phyloP scores from a whole-genome alignment of 257 asterid genomes.

The Striga asiatica region DNA sequence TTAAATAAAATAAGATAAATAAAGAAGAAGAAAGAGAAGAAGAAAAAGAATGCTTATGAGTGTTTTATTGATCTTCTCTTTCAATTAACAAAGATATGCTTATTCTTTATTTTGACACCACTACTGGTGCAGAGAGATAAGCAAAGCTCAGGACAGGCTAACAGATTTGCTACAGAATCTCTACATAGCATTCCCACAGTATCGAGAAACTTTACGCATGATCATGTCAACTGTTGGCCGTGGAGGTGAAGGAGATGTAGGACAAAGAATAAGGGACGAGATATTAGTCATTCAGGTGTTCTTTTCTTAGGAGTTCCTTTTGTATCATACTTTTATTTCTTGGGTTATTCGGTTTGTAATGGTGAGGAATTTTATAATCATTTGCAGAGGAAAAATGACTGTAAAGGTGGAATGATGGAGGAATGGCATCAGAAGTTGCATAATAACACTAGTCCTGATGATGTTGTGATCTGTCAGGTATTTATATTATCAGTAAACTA shows the following conservation, averaged over 20 bases:
- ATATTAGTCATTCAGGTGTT: conserved; percentile 88
- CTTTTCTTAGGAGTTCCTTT: conserved; percentile 1
- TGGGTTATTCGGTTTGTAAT: conserved; percentile 6
- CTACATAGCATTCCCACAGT: conserved; percentile 48
- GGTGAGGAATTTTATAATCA: conserved; percentile 10
- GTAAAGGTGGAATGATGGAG: conserved; percentile 99
- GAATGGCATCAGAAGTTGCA: conserved; percentile 99
- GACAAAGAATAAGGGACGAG: conserved; percentile 97
- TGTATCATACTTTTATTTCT: neutral
- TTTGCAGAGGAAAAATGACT: conserved; percentile 74
- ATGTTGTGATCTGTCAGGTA: conserved; percentile 98
- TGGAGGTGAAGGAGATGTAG: conserved; percentile 99
- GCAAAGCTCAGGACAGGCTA: conserved; percentile 96
- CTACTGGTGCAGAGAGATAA: conserved; percentile 64
- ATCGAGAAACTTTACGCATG: conserved; percentile 74
- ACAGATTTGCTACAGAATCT: conserved; percentile 70
- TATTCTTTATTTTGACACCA: conserved; percentile 4
- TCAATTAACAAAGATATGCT: neutral
- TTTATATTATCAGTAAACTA: conserved; percentile 11
- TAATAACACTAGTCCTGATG: conserved; percentile 98
- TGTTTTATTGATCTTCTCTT: neutral
- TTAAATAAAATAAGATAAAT: too few relatives aligned
- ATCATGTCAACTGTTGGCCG: conserved; percentile 98
- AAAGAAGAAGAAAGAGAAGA: too few relatives aligned
- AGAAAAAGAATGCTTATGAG: conserved; percentile 5